These are phyloP conservation scores for Eutypella sp. DNA, from an alignment of 2,329 filamentous ascomycete genomes.

Conservation along the genomic window DNA sequence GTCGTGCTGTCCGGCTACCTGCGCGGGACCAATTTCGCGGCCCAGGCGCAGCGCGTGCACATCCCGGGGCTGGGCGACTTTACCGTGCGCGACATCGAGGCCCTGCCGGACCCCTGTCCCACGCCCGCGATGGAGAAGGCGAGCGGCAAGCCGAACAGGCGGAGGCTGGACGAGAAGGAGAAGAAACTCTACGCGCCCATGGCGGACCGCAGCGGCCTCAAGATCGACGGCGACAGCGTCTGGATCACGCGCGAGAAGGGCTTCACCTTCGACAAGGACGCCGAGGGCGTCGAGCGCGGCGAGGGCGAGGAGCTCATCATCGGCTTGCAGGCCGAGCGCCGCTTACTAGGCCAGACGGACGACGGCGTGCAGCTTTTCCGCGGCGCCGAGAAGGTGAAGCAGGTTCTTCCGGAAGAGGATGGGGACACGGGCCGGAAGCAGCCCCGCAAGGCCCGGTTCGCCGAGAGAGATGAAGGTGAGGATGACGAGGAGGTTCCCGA, in stretches of 20 bases:
- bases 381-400: slow-evolving; percentile 64
- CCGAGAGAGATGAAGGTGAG: slow-evolving; percentile 53
- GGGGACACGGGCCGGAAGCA: slow-evolving; percentile 58
- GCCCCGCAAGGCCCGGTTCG: slow-evolving; percentile 52
- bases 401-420: slow-evolving; percentile 53
- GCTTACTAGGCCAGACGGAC: slow-evolving; percentile 75
- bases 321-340: slow-evolving; percentile 76
- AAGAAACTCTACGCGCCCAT: slow-evolving; percentile 95
- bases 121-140: slow-evolving; percentile 88
- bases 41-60: slow-evolving; percentile 80
- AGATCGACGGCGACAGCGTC: slow-evolving; percentile 95
- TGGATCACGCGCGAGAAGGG: slow-evolving; percentile 73
- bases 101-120: slow-evolving; percentile 88
- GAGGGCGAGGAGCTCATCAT: slow-evolving; percentile 94
- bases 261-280: slow-evolving; percentile 68
- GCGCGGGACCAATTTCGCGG: slow-evolving; percentile 88
- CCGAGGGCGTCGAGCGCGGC: slow-evolving; percentile 70
- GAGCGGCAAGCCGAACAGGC: slow-evolving; percentile 73
- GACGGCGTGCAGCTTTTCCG: slow-evolving; percentile 82
- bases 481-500: slow-evolving; percentile 43
- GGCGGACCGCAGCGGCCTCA: slow-evolving; percentile 92
- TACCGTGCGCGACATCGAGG: slow-evolving; percentile 76
- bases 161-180: slow-evolving; percentile 89
- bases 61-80: slow-evolving; percentile 90
- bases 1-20: slow-evolving; percentile 91